phyloP scores from a whole-genome alignment of 495 filamentous ascomycete species.

The Xylaria telfairii region DNA sequence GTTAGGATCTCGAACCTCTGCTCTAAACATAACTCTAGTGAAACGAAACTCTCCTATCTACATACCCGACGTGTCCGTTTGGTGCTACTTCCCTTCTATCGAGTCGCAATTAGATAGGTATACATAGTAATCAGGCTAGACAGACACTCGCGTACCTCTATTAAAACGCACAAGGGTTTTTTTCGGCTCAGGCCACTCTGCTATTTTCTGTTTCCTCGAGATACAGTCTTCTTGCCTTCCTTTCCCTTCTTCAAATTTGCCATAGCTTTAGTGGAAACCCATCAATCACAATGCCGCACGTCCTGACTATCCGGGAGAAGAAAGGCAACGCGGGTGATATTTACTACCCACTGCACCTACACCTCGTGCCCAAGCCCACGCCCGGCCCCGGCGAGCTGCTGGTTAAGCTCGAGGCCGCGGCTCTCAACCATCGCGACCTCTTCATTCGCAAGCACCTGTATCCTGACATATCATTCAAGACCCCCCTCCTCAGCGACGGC shows the following conservation, averaged over 20 bases:
- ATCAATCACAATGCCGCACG: constrained; percentile 45
- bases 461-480: constrained; percentile 72
- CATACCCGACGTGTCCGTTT: too few species aligned
- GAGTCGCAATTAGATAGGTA: too few species aligned
- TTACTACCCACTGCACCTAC: constrained; percentile 73
- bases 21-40: too few species aligned
- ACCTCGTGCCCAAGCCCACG: constrained; percentile 59
- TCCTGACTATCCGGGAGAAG: constrained; percentile 51
- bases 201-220: not conserved
- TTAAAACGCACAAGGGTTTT: not conserved
- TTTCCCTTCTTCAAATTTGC: not conserved
- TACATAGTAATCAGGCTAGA: too few species aligned
- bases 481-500: constrained; percentile 76
- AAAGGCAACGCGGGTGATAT: constrained; percentile 81
- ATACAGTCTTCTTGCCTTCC: not conserved
- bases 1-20: too few species aligned
- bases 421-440: constrained; percentile 88
- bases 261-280: too few species aligned
- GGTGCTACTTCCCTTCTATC: too few species aligned
- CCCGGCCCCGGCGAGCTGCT: constrained; percentile 68
- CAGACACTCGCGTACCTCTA: not conserved
- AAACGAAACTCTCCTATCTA: too few species aligned
- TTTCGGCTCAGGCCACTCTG: too few species aligned
- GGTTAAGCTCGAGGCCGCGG: constrained; percentile 69
- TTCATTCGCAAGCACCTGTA: constrained; percentile 90